These are phyloP conservation scores for Leptomonas pyrrhocoris DNA, from an alignment of 208 protist genomes.

Conservation along the genomic window DNA sequence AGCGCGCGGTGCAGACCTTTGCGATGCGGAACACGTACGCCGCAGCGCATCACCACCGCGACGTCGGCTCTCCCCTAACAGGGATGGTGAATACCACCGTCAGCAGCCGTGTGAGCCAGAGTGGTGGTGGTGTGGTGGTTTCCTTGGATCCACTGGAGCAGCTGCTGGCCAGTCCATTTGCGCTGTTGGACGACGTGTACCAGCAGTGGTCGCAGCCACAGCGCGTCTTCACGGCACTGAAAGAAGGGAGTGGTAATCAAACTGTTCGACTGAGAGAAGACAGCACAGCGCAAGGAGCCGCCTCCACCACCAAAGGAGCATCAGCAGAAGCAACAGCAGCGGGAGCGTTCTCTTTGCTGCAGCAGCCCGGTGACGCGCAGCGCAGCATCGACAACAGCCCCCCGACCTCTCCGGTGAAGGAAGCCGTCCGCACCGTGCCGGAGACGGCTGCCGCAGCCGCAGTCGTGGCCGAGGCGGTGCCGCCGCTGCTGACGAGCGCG, in stretches of 20 bases:
- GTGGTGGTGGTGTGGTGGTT: no score
- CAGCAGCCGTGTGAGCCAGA: neutral
- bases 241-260: no score
- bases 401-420: neutral
- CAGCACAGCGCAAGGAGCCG: no score
- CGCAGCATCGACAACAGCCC: neutral
- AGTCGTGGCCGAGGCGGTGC: constrained; percentile 8
- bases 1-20: constrained; percentile 18
- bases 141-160: constrained; percentile 23
- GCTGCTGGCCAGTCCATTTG: constrained; percentile 37
- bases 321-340: neutral
- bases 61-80: no score
- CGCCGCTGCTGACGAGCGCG: constrained; percentile 18
- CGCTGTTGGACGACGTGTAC: constrained; percentile 36
- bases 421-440: neutral
- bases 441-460: constrained; percentile 15
- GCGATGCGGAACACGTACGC: constrained; percentile 7
- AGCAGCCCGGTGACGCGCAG: no score
- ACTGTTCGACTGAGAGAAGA: no score
- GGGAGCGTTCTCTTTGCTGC: no score
- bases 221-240: neutral
- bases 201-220: constrained; percentile 20
- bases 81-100: no score
- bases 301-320: constrained; percentile 2
- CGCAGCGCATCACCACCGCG: neutral